phyloP scores from a whole-genome alignment of 176 grass and related monocot species.

The Guadua angustifolia region DNA sequence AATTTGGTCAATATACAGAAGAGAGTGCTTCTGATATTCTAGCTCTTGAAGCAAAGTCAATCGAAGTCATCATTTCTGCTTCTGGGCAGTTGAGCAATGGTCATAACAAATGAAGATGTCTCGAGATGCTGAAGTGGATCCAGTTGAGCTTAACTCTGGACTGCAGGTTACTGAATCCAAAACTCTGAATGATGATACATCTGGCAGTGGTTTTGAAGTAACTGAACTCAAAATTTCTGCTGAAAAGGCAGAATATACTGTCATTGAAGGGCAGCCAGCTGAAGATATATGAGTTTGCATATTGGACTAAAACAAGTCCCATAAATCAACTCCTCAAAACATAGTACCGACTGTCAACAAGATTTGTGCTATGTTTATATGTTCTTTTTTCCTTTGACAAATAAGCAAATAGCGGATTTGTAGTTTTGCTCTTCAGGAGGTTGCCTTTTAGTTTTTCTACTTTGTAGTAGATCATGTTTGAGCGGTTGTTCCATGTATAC shows the following conservation, averaged over 20 bases:
- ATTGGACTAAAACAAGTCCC: too few species aligned
- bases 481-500: too few species aligned
- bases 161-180: not conserved
- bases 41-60: constrained; percentile 30
- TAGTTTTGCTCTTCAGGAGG: too few species aligned
- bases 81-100: not conserved
- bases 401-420: too few species aligned
- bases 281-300: not conserved
- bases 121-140: not conserved
- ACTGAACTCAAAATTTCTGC: not conserved
- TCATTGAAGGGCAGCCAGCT: not conserved
- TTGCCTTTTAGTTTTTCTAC: too few species aligned
- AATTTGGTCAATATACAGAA: not conserved
- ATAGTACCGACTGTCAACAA: too few species aligned
- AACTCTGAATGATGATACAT: not conserved
- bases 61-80: constrained; percentile 13
- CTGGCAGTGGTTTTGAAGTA: not conserved
- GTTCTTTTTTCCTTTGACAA: too few species aligned
- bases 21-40: constrained; percentile 17
- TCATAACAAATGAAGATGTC: not conserved
- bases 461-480: too few species aligned
- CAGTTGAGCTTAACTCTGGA: not conserved
- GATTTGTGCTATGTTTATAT: too few species aligned
- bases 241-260: not conserved
- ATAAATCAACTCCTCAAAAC: too few species aligned